Conservation (phyloP, 805 yeast species). For the Ogataea polymorpha region DNA sequence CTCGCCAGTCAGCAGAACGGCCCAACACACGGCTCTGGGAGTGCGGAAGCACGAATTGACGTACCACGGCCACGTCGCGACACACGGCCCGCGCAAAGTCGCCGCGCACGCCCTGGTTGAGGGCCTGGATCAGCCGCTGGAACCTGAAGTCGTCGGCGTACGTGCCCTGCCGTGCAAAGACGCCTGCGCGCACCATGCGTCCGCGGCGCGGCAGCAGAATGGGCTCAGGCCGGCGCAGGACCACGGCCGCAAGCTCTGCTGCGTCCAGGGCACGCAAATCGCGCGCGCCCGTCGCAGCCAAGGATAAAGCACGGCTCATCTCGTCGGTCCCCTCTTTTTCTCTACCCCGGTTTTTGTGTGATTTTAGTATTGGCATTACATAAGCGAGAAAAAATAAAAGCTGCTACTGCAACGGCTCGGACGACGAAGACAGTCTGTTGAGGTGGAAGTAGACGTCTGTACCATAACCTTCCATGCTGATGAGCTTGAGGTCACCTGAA, state of each 20-base stretch:
- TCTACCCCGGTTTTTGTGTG: not conserved
- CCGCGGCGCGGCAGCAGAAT: not conserved
- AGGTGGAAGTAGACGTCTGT: conserved; percentile 88
- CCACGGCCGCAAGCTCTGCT: not conserved
- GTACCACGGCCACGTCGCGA: not conserved
- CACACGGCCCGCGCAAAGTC: not conserved
- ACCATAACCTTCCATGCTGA: conserved; percentile 92
- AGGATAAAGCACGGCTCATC: not conserved
- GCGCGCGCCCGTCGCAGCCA: not conserved
- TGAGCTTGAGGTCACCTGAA: conserved; percentile 84
- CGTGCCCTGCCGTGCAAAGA: not conserved
- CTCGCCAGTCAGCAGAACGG: not conserved
- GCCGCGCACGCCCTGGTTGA: not conserved
- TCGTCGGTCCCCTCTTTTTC: conserved; percentile 4
- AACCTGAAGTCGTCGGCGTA: not conserved
- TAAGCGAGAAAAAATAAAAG: not conserved
- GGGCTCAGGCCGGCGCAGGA: not conserved
- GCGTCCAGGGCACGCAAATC: not conserved
- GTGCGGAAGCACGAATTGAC: not conserved
- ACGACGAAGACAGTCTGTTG: conserved; percentile 69
- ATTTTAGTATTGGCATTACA: not conserved
- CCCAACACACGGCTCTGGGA: not conserved
- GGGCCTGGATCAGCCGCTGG: not conserved
- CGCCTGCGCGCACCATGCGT: not conserved
- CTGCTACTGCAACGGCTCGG: conserved; percentile 59